Conservation (phyloP, 192 early-diverging fungal genomes). For the Entophlyctis helioformis region DNA sequence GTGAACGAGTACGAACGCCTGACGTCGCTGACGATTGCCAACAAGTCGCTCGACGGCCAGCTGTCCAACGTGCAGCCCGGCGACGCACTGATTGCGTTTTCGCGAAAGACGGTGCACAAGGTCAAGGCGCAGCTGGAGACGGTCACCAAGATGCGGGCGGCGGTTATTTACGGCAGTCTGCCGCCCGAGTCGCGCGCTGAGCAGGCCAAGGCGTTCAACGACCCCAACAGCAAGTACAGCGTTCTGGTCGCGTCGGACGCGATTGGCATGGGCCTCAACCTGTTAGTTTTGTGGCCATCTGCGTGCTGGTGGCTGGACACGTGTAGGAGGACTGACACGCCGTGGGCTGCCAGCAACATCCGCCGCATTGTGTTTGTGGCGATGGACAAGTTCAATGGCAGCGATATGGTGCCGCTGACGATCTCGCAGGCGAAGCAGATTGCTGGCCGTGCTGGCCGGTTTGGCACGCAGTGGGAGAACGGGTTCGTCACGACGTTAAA, state of each 20-base stretch:
- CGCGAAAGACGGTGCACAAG: conserved; percentile 63
- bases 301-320: background rate
- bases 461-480: conserved; percentile 46
- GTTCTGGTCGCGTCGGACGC: conserved; percentile 93
- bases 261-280: conserved; percentile 93
- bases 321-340: too few relatives aligned
- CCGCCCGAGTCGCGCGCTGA: conserved; percentile 87
- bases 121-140: conserved; percentile 68
- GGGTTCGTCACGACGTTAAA: conserved; percentile 64
- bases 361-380: conserved; percentile 75
- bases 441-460: conserved; percentile 83
- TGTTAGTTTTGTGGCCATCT: conserved; percentile 32
- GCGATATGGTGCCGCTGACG: conserved; percentile 28
- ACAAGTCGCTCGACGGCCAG: conserved; percentile 39
- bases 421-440: conserved; percentile 86
- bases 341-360: conserved; percentile 76
- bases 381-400: conserved; percentile 72
- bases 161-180: conserved; percentile 84
- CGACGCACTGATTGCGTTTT: conserved; percentile 88
- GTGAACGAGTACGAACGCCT: conserved; percentile 67
- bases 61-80: conserved; percentile 54
- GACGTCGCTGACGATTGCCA: conserved; percentile 45
- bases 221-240: conserved; percentile 58
- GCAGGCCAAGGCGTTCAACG: conserved; percentile 88
- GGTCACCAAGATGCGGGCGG: conserved; percentile 59